Evolutionary conservation across 768 basidiomycete genomes (phyloP), one percentile per base, ranked within the genome.

Genomic region (Coprinopsis sp.): DNA sequence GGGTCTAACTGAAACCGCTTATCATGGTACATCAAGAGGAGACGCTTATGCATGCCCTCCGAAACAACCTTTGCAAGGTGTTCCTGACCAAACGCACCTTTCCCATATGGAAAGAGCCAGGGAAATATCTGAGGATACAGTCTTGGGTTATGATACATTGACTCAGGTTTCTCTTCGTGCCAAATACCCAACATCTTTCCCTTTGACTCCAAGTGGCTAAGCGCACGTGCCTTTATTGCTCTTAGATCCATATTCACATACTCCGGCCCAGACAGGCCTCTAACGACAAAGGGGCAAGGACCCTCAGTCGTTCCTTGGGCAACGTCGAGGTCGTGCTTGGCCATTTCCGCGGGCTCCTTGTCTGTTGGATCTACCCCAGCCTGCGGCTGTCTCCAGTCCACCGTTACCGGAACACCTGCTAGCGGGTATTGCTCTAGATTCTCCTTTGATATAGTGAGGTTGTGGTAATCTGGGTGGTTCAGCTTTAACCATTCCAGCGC

Each of bases 1-100:
- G 53, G 8, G 44, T 73, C 69, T 1, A 18, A 49, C 46, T 72
- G 72, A 54, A 74, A 74, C 0, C 62, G 51, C 36, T 67, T 67
- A 43, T 72, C 70, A 44, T 66, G 58, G 50, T 70, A 72, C 63
- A 68, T 61, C 0, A 74, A 47, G 0, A 68, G 37, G 13, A 53
- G 33, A 16, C 47, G 44, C 14, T 28, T 27, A 6, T 42, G 40
- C 7, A 6, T n/a, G 7, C 10, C 2, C 11, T 42, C 25, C 12
- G 24, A 28, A 6, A 42, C 8, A 2, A 42, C 14, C 7, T 29
- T 29, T 4, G 12, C 18, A 6, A 28, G n/a, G n/a, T n/a, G n/a
- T n/a, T n/a, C n/a, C n/a, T n/a, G n/a, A n/a, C n/a, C n/a, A n/a
- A n/a, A n/a, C n/a, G n/a, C n/a, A n/a, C n/a, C n/a, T n/a, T n/a